These are phyloP conservation scores for Cylindrodendrum hubeiense DNA, from an alignment of 2,329 filamentous ascomycete species.

Conservation along the genomic window DNA sequence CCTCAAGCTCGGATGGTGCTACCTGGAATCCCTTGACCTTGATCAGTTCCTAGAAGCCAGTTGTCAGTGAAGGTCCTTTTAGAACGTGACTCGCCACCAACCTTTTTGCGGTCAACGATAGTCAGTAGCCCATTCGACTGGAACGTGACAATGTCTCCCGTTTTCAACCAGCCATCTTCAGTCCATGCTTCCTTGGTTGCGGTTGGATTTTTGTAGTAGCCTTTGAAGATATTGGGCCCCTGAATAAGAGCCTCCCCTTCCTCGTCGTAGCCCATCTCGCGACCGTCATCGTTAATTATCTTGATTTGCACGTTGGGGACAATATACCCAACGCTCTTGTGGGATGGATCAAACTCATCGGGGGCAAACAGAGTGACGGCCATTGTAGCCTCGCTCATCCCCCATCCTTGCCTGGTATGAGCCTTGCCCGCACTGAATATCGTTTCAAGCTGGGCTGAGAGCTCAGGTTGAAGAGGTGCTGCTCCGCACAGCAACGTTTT, in stretches of 20 bases:
- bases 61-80: neutral
- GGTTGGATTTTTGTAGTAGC: conserved; percentile 6
- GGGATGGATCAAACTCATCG: conserved; percentile 12
- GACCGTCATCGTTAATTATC: conserved; percentile 1
- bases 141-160: conserved; percentile 10
- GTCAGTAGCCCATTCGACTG: neutral
- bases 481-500: conserved; percentile 13
- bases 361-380: conserved; percentile 6
- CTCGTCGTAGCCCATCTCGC: neutral
- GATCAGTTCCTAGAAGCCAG: conserved; percentile 5
- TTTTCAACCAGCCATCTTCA: conserved; percentile 11
- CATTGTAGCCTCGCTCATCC: conserved; percentile 23
- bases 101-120: conserved; percentile 24
- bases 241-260: conserved; percentile 9
- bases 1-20: conserved; percentile 23
- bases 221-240: conserved; percentile 4
- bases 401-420: conserved; percentile 16
- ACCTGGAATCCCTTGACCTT: conserved; percentile 26
- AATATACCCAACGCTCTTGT: conserved; percentile 13
- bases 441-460: conserved; percentile 5
- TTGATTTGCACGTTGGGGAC: conserved; percentile 9
- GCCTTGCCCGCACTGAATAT: conserved; percentile 2
- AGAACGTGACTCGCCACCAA: neutral
- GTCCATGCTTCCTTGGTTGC: conserved; percentile 7
- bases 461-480: conserved; percentile 10